phyloP scores from a whole-genome alignment of 805 yeast species.

The Ogataea kodamae region DNA sequence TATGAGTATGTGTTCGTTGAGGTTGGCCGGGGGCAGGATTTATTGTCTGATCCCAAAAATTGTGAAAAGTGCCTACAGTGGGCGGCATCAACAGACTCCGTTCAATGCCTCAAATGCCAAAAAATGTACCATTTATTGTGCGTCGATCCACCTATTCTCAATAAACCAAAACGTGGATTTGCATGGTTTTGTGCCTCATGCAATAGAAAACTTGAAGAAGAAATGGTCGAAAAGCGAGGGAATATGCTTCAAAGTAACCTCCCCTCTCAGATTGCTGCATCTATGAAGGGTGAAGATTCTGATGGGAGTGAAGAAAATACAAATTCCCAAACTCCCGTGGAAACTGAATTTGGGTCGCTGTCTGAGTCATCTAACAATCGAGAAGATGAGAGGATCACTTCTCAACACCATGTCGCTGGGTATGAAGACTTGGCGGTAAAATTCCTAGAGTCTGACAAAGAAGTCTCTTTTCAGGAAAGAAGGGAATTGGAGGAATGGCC shows the following conservation, averaged over 20 bases:
- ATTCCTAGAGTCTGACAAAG: constrained; percentile 46
- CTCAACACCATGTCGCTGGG: constrained; percentile 36
- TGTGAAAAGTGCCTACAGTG: constrained; percentile 82
- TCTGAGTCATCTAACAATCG: constrained; percentile 6
- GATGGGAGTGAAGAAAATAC: constrained; percentile 4
- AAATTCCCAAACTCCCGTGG: constrained; percentile 5
- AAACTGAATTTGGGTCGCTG: constrained; percentile 7
- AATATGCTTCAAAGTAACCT: constrained; percentile 30
- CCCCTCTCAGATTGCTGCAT: constrained; percentile 27
- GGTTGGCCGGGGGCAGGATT: constrained; percentile 56
- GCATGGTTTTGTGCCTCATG: constrained; percentile 89
- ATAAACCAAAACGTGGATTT: constrained; percentile 81
- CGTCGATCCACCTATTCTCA: constrained; percentile 75
- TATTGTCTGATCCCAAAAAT: constrained; percentile 58
- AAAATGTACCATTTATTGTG: constrained; percentile 76
- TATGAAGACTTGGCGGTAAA: constrained; percentile 57
- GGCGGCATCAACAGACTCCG: constrained; percentile 72
- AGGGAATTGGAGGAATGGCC: constrained; percentile 74
- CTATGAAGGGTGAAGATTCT: constrained; percentile 7
- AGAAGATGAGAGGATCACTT: constrained; percentile 3
- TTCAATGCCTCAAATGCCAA: constrained; percentile 76
- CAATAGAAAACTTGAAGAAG: constrained; percentile 53
- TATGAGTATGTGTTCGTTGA: constrained; percentile 77
- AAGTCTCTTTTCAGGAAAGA: constrained; percentile 41
- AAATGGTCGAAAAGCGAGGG: constrained; percentile 36